phyloP scores from a whole-genome alignment of 2,329 filamentous ascomycete genomes.

The Emergomyces orientalis region DNA sequence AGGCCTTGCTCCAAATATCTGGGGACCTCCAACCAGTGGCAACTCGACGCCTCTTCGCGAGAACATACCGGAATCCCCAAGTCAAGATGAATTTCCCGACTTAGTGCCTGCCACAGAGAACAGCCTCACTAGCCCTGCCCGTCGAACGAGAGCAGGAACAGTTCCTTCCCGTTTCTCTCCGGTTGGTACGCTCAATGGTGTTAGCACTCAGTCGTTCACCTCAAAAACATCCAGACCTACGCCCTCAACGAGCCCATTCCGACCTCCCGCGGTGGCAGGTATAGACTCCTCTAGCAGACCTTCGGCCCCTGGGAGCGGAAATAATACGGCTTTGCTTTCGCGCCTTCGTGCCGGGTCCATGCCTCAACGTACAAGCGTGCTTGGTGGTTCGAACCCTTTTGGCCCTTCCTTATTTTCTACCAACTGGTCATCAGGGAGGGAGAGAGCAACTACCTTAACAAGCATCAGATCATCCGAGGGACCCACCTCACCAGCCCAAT shows the following conservation, averaged over 20 bases:
- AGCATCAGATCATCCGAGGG: slow-evolving; percentile 84
- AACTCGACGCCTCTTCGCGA: slow-evolving; percentile 93
- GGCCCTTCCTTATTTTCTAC: slow-evolving; percentile 81
- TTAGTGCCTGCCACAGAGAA: slow-evolving; percentile 64
- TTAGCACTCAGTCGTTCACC: slow-evolving; percentile 49
- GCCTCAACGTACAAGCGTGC: slow-evolving; percentile 72
- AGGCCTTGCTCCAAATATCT: slow-evolving; percentile 68
- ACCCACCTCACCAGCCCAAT: slow-evolving; percentile 76
- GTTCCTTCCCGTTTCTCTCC: slow-evolving; percentile 91
- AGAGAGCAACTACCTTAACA: slow-evolving; percentile 77
- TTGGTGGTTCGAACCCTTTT: slow-evolving; percentile 57
- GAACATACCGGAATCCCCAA: slow-evolving; percentile 94
- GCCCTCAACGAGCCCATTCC: slow-evolving; percentile 79
- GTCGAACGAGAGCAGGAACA: slow-evolving; percentile 83
- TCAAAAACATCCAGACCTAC: slow-evolving; percentile 77
- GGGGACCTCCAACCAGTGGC: slow-evolving; percentile 93
- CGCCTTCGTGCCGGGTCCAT: slow-evolving; percentile 85
- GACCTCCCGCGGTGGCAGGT: slow-evolving; percentile 45
- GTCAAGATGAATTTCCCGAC: slow-evolving; percentile 84
- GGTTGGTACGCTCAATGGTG: slow-evolving; percentile 53
- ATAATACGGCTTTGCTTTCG: slow-evolving; percentile 66
- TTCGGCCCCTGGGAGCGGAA: slow-evolving; percentile 38
- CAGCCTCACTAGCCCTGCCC: slow-evolving; percentile 54
- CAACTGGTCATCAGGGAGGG: slow-evolving; percentile 71
- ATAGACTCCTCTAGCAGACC: slow-evolving; percentile 31